phyloP scores from a whole-genome alignment of 805 yeast genomes.

The Teunomyces aglyptinius region DNA sequence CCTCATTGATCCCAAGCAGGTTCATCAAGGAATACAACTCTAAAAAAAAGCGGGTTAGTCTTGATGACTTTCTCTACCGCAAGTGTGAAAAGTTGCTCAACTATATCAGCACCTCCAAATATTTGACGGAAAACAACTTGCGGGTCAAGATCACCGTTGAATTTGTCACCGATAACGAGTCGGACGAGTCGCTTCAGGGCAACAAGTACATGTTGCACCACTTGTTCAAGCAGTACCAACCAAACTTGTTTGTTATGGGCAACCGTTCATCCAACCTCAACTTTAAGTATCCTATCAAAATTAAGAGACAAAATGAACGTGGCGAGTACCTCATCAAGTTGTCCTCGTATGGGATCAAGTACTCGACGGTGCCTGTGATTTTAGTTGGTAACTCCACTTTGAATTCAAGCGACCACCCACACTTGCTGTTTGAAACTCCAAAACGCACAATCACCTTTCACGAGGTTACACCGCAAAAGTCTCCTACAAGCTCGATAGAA shows the following conservation, averaged over 20 bases:
- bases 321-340: constrained; percentile 34
- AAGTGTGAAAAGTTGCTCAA: constrained; percentile 21
- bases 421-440: not conserved
- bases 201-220: constrained; percentile 36
- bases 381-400: constrained; percentile 31
- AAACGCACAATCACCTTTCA: constrained; percentile 1
- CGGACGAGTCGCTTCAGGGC: constrained; percentile 15
- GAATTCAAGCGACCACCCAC: not conserved
- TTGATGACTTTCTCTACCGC: constrained; percentile 16
- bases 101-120: constrained; percentile 15
- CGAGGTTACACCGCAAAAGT: not conserved
- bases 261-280: constrained; percentile 40
- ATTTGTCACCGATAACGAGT: constrained; percentile 26
- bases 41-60: constrained; percentile 6
- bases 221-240: constrained; percentile 41
- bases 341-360: constrained; percentile 37
- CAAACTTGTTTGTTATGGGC: constrained; percentile 37
- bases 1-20: constrained; percentile 32
- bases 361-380: constrained; percentile 39
- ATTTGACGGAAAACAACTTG: constrained; percentile 16
- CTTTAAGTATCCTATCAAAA: constrained; percentile 39
- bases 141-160: constrained; percentile 40
- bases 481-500: constrained; percentile 6
- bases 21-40: constrained; percentile 13
- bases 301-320: constrained; percentile 17